Percentiles rank a stretch among this genome's conserved stretches.
Evolutionary conservation across 179 eudicot species (phyloP).

Genomic region (Silene noctiflora): DNA sequence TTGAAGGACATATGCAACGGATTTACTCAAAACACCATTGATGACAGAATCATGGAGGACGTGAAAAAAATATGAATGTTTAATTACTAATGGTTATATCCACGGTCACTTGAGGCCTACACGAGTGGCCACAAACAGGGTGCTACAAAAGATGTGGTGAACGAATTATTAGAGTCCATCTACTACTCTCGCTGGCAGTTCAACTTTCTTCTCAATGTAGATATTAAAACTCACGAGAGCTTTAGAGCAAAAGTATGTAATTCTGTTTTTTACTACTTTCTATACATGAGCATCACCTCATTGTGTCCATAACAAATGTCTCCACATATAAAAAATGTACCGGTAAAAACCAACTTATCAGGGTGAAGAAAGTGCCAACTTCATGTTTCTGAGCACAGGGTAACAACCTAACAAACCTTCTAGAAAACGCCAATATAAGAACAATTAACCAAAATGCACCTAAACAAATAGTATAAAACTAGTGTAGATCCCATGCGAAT

Average conservation of each 20-base stretch:
- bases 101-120: not conserved
- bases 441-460: not conserved
- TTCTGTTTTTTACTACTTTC: no score
- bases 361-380: not conserved
- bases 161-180: no score
- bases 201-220: no score
- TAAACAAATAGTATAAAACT: not conserved
- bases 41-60: not conserved
- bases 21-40: not conserved
- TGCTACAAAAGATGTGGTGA: not conserved
- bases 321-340: not conserved
- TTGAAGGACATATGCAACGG: not conserved
- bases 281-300: no score
- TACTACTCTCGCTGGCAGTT: no score
- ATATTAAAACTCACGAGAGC: no score
- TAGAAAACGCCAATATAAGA: not conserved
- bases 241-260: no score
- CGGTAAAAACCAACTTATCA: not conserved
- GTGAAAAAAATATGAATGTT: not conserved
- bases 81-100: not conserved
- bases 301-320: no score
- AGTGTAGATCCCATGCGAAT: no score
- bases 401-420: no score
- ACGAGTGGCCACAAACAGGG: not conserved
- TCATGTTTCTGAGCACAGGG: not conserved